Conservation (phyloP, 2,329 filamentous ascomycete genomes). For the Apiospora hydei region DNA sequence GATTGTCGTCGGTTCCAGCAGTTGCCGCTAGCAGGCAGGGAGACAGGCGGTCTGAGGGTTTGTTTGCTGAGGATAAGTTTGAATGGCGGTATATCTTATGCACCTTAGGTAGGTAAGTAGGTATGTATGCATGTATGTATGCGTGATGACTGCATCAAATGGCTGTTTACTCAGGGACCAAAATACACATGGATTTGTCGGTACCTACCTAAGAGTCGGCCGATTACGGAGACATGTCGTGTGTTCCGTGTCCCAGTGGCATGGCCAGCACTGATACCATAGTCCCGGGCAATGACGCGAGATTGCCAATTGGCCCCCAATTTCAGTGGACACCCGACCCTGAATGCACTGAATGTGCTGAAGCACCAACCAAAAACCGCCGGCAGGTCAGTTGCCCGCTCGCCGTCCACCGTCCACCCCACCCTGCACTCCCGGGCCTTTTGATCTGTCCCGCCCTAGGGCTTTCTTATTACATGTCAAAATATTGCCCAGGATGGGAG, state of each 20-base stretch:
- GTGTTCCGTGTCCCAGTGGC: background rate
- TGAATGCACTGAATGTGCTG: slow-evolving; percentile 10
- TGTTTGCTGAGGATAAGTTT: background rate
- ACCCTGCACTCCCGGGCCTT: background rate
- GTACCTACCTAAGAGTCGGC: background rate
- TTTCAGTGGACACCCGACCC: background rate
- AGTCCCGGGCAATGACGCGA: slow-evolving; percentile 17
- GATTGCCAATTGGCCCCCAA: slow-evolving; percentile 6
- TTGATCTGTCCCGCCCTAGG: background rate
- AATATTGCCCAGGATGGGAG: background rate
- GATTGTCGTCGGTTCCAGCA: background rate
- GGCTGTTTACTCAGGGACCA: too few relatives aligned
- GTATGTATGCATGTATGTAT: background rate
- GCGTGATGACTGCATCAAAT: slow-evolving; percentile 10
- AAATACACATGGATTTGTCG: too few relatives aligned
- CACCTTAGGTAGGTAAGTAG: background rate
- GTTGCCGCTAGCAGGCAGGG: background rate
- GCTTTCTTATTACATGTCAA: background rate
- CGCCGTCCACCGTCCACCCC: background rate
- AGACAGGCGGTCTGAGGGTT: background rate
- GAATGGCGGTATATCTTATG: background rate
- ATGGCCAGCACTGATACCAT: slow-evolving; percentile 19
- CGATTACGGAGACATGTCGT: slow-evolving; percentile 14
- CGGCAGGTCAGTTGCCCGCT: background rate
- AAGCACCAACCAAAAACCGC: background rate